These are phyloP conservation scores for Populus nigra DNA, from an alignment of 345 rosid genomes.

Conservation along the genomic window DNA sequence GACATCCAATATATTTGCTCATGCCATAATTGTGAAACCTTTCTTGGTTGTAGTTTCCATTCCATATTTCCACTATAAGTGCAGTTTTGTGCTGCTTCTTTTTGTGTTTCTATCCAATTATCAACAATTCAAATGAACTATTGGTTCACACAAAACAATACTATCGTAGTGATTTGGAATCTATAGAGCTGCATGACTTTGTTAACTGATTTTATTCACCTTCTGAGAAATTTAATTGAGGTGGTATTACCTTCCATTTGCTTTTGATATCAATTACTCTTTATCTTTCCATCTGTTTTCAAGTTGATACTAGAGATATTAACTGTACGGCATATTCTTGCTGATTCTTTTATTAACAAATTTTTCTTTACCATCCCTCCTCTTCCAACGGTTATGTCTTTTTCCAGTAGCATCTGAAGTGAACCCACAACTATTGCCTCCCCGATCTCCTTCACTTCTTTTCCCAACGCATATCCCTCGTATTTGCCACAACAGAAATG, in stretches of 20 bases:
- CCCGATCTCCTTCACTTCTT: constrained; percentile 38
- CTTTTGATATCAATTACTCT: too few relatives aligned
- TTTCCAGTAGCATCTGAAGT: constrained; percentile 40
- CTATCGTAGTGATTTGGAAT: background rate
- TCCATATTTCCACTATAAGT: too few relatives aligned
- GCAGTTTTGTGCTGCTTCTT: too few relatives aligned
- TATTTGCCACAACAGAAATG: constrained; percentile 33
- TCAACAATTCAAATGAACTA: background rate
- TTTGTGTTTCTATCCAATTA: too few relatives aligned
- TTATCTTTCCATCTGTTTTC: too few relatives aligned
- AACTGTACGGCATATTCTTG: background rate
- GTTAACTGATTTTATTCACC: background rate
- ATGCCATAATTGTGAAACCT: background rate
- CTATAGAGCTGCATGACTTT: background rate
- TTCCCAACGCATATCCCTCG: constrained; percentile 34
- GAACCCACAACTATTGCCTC: constrained; percentile 44
- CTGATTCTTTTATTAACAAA: background rate
- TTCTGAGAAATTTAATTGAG: too few relatives aligned
- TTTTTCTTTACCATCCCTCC: background rate
- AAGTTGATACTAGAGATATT: too few relatives aligned
- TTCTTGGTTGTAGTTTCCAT: background rate
- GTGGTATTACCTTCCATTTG: too few relatives aligned
- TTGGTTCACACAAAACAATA: background rate
- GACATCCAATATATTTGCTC: background rate
- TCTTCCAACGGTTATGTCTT: constrained; percentile 28